These are phyloP conservation scores for Gaeumannomyces sp. DNA, from an alignment of 2,329 filamentous ascomycete species.

Conservation along the genomic window DNA sequence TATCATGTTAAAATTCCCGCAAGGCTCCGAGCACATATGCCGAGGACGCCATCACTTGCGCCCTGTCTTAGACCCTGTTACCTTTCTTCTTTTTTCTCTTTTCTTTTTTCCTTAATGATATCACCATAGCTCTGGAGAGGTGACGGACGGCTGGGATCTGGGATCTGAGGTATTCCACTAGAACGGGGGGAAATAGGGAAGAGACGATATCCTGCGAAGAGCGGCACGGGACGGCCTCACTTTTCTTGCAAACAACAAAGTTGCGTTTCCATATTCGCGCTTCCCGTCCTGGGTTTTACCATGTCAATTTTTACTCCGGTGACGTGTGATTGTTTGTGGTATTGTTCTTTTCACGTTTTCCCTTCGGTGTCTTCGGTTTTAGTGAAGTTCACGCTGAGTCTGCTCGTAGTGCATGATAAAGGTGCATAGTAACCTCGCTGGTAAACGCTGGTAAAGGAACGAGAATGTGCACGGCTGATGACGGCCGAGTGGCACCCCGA, in stretches of 20 bases:
- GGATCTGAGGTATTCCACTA: background rate
- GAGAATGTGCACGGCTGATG: too few species aligned
- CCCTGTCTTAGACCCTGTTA: conserved; percentile 20
- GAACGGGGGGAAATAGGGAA: background rate
- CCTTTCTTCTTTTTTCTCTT: background rate
- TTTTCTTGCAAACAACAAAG: background rate
- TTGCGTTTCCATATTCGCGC: background rate
- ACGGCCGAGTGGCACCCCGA: too few species aligned
- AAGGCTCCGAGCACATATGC: background rate
- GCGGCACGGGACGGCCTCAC: background rate
- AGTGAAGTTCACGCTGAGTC: too few species aligned
- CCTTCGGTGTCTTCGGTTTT: too few species aligned
- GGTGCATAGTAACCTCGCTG: too few species aligned
- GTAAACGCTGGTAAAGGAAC: too few species aligned
- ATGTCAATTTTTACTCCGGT: background rate
- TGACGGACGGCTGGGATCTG: background rate
- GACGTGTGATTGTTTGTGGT: too few species aligned
- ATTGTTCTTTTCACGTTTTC: too few species aligned
- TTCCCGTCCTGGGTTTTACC: background rate
- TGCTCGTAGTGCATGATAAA: too few species aligned
- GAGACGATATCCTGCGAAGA: background rate
- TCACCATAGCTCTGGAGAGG: background rate
- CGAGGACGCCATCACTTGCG: background rate
- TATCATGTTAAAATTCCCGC: background rate
- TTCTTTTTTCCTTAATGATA: background rate